Base-by-base conservation (phyloP, 176 grass and related monocot species). In the Dactylis glomerata region DNA sequence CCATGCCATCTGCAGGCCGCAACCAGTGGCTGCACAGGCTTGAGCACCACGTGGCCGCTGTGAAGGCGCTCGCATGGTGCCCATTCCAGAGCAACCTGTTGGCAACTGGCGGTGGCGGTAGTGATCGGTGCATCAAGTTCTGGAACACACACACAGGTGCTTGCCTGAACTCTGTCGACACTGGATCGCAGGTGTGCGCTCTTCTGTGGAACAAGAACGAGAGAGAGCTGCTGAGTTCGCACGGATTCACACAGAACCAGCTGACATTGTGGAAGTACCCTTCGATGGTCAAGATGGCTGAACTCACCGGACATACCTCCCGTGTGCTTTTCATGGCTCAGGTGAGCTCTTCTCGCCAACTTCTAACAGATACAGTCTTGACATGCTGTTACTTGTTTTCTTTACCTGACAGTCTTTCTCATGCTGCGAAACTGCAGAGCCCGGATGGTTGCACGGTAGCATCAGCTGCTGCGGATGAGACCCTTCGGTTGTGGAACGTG, bases 401-500 rank as follows among this genome's bases (percentile, higher is more conserved):
- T 17, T 78, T 63, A 11, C 73, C 11, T 90, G 45, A 86, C 54
- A 6, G 1, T 79, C 47, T 68, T 83, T 26, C 33, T 16, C 72
- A 3, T 36, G n/a, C 62, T 37, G 30, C 57, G 55, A 70, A 81
- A 81, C 22, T 86, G 69, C 83, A 94, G 92, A 93, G 88, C 15
- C 92, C 92, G 49, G 86, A 93, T 73, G 88, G 92, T 59, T 86
- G 83, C 86, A 91, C 86, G 2, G 92, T 91, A 40, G 92, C 86
- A 58, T 93, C 92, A 76, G 92, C 88, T 57, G 82, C 88, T 54
- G 92, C 85, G 6, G 92, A 93, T 50, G 92, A 91, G 72, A 91
- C 88, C 42, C 74, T 93, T 9, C 89, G 86, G 27, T 94, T 94
- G 41, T 94, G 88, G 92, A 91, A 94, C 27, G 86, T 94, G 9